phyloP scores from a whole-genome alignment of 352 stramenopile genomes.

The Globisporangium middletonii region DNA sequence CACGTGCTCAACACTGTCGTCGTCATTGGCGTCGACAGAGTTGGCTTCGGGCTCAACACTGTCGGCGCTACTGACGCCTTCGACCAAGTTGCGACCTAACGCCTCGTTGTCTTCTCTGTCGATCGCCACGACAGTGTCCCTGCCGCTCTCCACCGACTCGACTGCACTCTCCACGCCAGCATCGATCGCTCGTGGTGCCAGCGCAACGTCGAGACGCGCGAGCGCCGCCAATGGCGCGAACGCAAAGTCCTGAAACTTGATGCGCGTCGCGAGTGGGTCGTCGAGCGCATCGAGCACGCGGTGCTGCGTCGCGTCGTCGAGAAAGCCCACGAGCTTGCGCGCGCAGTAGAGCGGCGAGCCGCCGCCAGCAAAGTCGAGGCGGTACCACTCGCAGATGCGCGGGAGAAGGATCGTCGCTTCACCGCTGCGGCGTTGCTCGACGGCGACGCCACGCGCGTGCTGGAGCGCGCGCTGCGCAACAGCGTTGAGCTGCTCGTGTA shows the following conservation, averaged over 20 bases:
- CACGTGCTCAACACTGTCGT: background rate
- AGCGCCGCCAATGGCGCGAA: constrained; percentile 39
- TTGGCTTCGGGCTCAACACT: too few relatives aligned
- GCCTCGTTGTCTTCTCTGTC: background rate
- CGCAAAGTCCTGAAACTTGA: constrained; percentile 51
- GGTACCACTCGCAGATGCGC: constrained; percentile 73
- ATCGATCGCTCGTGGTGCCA: background rate
- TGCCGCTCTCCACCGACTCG: too few relatives aligned
- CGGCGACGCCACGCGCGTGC: constrained; percentile 16
- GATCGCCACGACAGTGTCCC: too few relatives aligned
- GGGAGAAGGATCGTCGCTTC: constrained; percentile 35
- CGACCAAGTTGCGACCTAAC: too few relatives aligned
- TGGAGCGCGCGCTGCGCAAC: constrained; percentile 23
- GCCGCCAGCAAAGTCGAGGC: constrained; percentile 47
- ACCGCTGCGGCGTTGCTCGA: constrained; percentile 11
- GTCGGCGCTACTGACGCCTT: too few relatives aligned
- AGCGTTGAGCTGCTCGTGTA: constrained; percentile 77
- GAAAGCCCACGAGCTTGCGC: constrained; percentile 71
- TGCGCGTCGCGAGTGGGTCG: constrained; percentile 34
- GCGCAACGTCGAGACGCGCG: constrained; percentile 3
- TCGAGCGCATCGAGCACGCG: constrained; percentile 43
- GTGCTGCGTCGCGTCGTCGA: constrained; percentile 36
- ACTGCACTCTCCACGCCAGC: background rate
- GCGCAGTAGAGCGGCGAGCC: constrained; percentile 48
- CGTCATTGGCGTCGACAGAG: background rate